These are phyloP conservation scores for Pseudoturritis turrita DNA, from an alignment of 345 rosid species.

Conservation along the genomic window DNA sequence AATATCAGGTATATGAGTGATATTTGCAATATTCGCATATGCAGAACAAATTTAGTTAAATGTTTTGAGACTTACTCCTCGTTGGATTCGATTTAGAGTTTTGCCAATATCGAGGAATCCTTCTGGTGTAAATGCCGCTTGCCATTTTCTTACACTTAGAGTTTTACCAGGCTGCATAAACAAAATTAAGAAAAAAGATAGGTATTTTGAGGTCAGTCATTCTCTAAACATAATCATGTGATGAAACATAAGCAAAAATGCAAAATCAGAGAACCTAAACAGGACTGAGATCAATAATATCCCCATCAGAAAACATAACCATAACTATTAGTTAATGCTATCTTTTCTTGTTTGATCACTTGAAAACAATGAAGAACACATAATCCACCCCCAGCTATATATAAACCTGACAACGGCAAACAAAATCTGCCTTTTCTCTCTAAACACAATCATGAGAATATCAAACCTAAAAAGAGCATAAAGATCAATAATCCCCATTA, in stretches of 20 bases:
- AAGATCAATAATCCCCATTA: not conserved
- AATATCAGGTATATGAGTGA: not conserved
- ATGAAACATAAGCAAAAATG: not conserved
- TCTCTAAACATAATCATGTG: not conserved
- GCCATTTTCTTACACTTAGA: constrained; percentile 97
- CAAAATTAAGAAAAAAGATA: constrained; percentile 1
- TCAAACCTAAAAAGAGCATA: not conserved
- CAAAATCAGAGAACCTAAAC: not conserved
- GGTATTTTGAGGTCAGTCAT: not conserved
- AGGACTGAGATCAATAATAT: not conserved
- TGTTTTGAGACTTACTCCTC: constrained; percentile 47
- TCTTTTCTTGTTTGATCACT: not conserved
- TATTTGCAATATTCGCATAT: not conserved
- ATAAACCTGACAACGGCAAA: not conserved
- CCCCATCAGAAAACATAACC: not conserved
- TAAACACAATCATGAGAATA: not conserved
- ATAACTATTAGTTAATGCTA: not conserved
- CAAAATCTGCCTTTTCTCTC: not conserved
- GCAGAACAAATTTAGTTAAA: not conserved
- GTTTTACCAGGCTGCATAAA: constrained; percentile 88
- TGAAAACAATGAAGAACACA: constrained; percentile 5
- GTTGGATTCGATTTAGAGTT: constrained; percentile 74
- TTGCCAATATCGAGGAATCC: constrained; percentile 80
- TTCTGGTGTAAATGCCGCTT: constrained; percentile 71
- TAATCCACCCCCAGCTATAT: not conserved